These are phyloP conservation scores for Euphorbia lathyris DNA, from an alignment of 345 rosid species.

Conservation along the genomic window DNA sequence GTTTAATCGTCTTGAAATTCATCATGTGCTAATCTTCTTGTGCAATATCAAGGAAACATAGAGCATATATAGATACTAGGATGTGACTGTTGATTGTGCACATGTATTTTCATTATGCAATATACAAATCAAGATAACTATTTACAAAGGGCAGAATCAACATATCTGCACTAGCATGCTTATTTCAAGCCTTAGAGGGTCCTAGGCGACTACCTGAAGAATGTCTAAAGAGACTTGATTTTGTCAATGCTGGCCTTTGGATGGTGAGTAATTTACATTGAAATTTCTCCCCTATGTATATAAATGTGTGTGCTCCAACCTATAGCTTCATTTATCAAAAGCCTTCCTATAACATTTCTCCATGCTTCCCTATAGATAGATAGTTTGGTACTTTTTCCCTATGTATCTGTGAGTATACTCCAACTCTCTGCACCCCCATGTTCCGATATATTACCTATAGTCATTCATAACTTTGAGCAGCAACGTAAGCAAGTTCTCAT, in stretches of 20 bases:
- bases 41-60: not conserved
- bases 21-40: not conserved
- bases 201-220: not conserved
- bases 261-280: not conserved
- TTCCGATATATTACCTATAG: no score
- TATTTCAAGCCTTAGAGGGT: not conserved
- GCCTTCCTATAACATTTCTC: no score
- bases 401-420: no score
- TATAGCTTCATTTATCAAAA: no score
- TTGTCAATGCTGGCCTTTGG: not conserved
- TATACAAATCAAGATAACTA: not conserved
- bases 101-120: not conserved
- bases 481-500: no score
- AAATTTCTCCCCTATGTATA: no score
- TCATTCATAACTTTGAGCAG: no score
- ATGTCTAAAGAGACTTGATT: not conserved
- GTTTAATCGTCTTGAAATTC: not conserved
- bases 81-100: not conserved
- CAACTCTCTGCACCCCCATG: no score
- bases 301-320: no score
- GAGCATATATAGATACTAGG: not conserved
- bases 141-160: not conserved
- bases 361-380: no score
- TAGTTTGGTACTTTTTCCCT: no score
- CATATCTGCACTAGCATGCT: not conserved